Base-by-base conservation (phyloP, 129 eudicot genomes). In the Ambrosia trifida region DNA sequence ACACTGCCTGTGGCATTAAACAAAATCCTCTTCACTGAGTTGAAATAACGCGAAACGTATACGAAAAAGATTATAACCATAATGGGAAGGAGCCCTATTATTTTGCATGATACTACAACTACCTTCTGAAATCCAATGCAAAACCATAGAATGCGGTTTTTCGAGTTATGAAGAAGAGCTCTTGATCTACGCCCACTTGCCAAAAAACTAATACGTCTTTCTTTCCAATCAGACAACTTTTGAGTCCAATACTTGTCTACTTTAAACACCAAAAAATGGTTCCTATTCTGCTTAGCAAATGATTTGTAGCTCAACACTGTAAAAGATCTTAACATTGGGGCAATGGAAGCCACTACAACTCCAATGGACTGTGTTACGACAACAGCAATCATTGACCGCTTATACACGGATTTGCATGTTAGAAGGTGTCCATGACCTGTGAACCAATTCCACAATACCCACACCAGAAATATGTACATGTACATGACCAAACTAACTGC, bases 241-340 rank as follows among this genome's bases (percentile, higher is more conserved):
- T 60, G 59, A 10, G 20, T 60, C 60, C 60, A 60, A 3, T 72
- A 72, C 14, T 60, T 72, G 60, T 72, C 77, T 17, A 45, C 77
- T 60, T 13, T 60, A 35, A 72, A 56, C 1, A 40, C 41, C 40
- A 3, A 4, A 13, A 38, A 54, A 53, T 38, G 40, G 5, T 70
- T 57, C 62, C 2, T 18, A 1, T 54, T 11, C 5, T 31, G 36
- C 17, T 20, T 47, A 35, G 52, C 20, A 11, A 62, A 50, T 16
- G 9, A 47, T 17, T 47, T 62, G 70, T 46, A 73, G 30, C 47
- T 73, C 41, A 38, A 38, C 0, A 38, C 4, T 0, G 64, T 11
- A 53, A 70, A 70, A 53, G 53, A 51, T 52, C 74, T 61, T 31
- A 4, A 62, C 3, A 50, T 59, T 3, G 78, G 78, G 12, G 78